A percentile compares a stretch with the other conserved stretches of the same genome.
Evolutionary conservation across 75 land plant species (phyloP).

Genomic region (Azolla pinnata): DNA sequence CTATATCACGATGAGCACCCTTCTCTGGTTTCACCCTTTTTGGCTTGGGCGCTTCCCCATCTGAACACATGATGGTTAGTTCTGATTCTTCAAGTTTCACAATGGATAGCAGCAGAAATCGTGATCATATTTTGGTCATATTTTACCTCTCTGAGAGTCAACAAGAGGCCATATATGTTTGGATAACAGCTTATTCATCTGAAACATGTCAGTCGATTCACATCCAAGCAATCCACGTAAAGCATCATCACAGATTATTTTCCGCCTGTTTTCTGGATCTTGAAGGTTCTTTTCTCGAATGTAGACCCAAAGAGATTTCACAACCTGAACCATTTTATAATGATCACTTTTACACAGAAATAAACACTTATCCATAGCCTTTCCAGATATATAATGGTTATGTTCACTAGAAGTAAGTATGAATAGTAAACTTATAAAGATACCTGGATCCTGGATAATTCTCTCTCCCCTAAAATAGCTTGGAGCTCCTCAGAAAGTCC

Average conservation of each 20-base stretch:
- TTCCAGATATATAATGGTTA: not conserved
- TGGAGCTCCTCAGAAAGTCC: conserved; percentile 82
- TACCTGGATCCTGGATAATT: conserved; percentile 89
- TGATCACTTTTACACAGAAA: too few species aligned
- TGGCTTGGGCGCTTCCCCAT: conserved; percentile 40
- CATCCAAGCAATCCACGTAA: conserved; percentile 49
- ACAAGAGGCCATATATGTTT: conserved; percentile 84
- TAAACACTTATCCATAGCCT: not conserved
- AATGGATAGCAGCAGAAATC: too few species aligned
- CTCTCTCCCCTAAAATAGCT: conserved; percentile 59
- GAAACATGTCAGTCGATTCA: conserved; percentile 77
- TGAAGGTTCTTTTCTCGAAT: conserved; percentile 77
- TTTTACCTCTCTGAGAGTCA: not conserved
- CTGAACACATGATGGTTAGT: too few species aligned
- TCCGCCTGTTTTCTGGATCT: conserved; percentile 81
- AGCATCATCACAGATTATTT: conserved; percentile 75
- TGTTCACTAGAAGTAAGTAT: not conserved
- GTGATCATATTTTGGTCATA: too few species aligned
- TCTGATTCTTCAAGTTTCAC: too few species aligned
- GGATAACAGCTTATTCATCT: conserved; percentile 88
- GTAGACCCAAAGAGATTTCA: conserved; percentile 80
- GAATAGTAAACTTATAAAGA: not conserved
- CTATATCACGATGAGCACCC: conserved; percentile 23
- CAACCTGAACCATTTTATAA: conserved; percentile 69
- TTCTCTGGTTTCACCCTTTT: conserved; percentile 49